Percentiles rank a stretch among this genome's conserved stretches.
Conservation (phyloP, 495 filamentous ascomycete species). For the Darksidea phi region DNA sequence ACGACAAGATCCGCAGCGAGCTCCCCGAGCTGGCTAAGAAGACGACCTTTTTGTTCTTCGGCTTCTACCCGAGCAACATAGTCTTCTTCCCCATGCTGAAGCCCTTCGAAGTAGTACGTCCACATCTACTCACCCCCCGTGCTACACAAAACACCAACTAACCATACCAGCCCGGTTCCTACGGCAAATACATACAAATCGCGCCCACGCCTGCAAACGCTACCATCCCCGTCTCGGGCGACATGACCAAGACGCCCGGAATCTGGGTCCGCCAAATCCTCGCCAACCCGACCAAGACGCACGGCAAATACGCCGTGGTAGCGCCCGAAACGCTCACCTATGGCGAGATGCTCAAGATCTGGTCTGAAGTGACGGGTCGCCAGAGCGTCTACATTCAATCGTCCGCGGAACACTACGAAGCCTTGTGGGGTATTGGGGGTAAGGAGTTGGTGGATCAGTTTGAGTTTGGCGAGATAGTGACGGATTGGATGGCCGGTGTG, state of each 20-base stretch:
- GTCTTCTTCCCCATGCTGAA: constrained; percentile 13
- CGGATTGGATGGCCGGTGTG: not conserved
- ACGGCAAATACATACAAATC: constrained; percentile 10
- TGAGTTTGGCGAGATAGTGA: constrained; percentile 2
- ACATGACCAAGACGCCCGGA: constrained; percentile 6
- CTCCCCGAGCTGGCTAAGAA: constrained; percentile 32
- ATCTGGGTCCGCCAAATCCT: constrained; percentile 21
- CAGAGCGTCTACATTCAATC: constrained; percentile 5
- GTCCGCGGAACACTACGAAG: not conserved
- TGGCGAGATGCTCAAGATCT: constrained; percentile 16
- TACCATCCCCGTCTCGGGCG: constrained; percentile 1
- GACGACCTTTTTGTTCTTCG: constrained; percentile 34
- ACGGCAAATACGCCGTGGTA: constrained; percentile 3
- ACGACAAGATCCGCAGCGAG: constrained; percentile 36
- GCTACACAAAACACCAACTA: no score
- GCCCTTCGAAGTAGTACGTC: constrained; percentile 9
- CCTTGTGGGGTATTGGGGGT: constrained; percentile 5
- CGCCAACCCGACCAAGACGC: not conserved
- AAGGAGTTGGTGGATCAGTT: constrained; percentile 9
- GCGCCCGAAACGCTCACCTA: constrained; percentile 4
- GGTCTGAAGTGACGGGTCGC: constrained; percentile 8
- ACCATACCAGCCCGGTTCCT: constrained; percentile 5
- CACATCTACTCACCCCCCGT: not conserved
- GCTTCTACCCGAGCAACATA: constrained; percentile 18
- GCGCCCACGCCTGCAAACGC: constrained; percentile 1